Evolutionary conservation across 129 eudicot genomes (phyloP), one percentile per base, ranked within the genome.

Genomic region (Centrapalus pauciflorus): DNA sequence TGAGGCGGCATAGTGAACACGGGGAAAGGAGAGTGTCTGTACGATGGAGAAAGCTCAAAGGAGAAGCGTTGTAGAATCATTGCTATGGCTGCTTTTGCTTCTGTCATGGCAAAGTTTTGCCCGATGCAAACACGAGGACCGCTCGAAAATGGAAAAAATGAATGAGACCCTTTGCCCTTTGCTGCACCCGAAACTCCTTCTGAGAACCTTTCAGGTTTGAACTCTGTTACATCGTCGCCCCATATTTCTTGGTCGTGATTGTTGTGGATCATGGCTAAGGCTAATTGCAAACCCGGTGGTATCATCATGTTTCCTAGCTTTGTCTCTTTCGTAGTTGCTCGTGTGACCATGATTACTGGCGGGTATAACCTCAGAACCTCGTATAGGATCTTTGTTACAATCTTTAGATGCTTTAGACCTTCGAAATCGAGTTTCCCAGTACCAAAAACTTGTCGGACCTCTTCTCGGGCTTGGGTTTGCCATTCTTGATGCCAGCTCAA

Each of bases 51-150:
- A 41, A 87, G 83, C 73, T 83, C 73, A 25, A 79, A 83, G 19
- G 81, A 64, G 45, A 87, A 87, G 33, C 83, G 85, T 32, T 69
- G 77, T 8, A 83, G 76, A 57, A 87, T 71, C 71, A 76, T 48
- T 0, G 80, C 82, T 9, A 87, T 51, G 3, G 81, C 81, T 48
- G 77, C 23, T 83, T 77, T 83, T 1, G 85, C 90, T 77, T 87
- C 95, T 8, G 72, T 45, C 71, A 78, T 28, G 0, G 90, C 90
- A 74, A 78, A 79, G 35, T 87, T 87, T 55, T 82, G 82, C 13
- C 84, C 95, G 0, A 83, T 81, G 65, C 95, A 87, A 14, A 76
- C 69, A 27, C 95, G 69, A 2, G 95, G 95, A 25, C 95, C 95
- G 62, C 81, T 74, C 28, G 85, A 67, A 67, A 87, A 87, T 0